A percentile compares a stretch with the other conserved stretches of the same genome.
Evolutionary conservation across 2,329 filamentous ascomycete species (phyloP).

Genomic region (Apiospora phragmitis): DNA sequence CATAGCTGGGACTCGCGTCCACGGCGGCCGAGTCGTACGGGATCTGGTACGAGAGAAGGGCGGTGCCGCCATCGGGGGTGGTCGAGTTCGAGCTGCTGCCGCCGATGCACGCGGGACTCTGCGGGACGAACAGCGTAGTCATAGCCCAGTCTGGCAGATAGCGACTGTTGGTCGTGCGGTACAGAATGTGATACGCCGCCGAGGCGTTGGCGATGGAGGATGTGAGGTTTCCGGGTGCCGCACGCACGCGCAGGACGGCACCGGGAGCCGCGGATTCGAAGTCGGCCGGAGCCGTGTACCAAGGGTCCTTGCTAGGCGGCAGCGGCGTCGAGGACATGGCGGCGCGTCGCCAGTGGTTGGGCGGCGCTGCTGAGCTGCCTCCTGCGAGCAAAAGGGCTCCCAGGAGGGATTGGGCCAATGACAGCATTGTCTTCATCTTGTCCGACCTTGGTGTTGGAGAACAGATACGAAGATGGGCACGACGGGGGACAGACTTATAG

Average conservation of each 20-base stretch:
- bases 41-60: constrained; percentile 40
- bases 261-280: constrained; percentile 30
- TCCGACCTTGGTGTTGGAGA: not conserved
- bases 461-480: not conserved
- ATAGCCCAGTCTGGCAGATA: constrained; percentile 39
- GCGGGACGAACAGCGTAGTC: constrained; percentile 33
- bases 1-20: constrained; percentile 38
- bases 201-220: not conserved
- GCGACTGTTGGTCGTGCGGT: constrained; percentile 37
- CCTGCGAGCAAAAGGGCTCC: constrained; percentile 6
- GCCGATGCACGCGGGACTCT: not conserved
- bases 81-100: not conserved
- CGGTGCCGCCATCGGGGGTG: constrained; percentile 12
- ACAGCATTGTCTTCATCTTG: not conserved
- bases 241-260: constrained; percentile 30
- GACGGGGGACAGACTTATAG: not conserved
- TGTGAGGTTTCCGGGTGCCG: constrained; percentile 22
- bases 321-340: constrained; percentile 16
- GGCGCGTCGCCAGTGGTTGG: not conserved
- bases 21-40: constrained; percentile 36
- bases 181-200: constrained; percentile 37
- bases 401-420: not conserved
- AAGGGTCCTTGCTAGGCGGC: constrained; percentile 32
- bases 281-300: constrained; percentile 32
- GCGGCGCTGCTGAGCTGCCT: not conserved